phyloP scores from a whole-genome alignment of 345 rosid species.

The Eucalyptus pauciflora region DNA sequence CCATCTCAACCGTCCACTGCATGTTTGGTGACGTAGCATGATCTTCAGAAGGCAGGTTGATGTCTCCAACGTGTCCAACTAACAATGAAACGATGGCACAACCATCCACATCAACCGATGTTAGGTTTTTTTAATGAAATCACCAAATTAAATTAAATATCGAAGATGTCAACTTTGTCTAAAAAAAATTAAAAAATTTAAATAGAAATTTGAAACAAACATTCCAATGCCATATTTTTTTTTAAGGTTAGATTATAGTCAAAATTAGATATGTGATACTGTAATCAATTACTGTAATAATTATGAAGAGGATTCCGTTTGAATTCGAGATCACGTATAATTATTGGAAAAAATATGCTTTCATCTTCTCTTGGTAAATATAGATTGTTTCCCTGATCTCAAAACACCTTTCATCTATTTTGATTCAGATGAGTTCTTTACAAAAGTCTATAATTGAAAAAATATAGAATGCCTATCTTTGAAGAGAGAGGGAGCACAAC shows the following conservation, averaged over 20 bases:
- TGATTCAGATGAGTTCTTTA: neutral
- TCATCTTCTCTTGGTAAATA: neutral
- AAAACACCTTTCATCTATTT: neutral
- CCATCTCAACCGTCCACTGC: neutral
- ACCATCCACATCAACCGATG: neutral
- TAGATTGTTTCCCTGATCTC: neutral
- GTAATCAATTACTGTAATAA: neutral
- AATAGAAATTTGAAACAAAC: neutral
- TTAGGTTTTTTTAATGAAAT: neutral
- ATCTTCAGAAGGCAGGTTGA: neutral
- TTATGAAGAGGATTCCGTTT: neutral
- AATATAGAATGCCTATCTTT: neutral
- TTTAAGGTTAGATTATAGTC: neutral
- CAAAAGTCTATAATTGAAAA: neutral
- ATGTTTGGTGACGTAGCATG: neutral
- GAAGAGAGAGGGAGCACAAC: neutral
- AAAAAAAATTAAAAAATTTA: rapidly evolving
- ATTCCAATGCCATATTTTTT: neutral
- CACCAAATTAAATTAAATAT: neutral
- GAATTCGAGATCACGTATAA: neutral
- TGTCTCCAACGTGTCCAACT: neutral
- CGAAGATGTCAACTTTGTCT: neutral
- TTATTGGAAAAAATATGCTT: neutral
- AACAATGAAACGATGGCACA: neutral
- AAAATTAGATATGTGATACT: neutral